Base-by-base conservation (phyloP, 257 asterid genomes). In the Solanum neorickii region DNA sequence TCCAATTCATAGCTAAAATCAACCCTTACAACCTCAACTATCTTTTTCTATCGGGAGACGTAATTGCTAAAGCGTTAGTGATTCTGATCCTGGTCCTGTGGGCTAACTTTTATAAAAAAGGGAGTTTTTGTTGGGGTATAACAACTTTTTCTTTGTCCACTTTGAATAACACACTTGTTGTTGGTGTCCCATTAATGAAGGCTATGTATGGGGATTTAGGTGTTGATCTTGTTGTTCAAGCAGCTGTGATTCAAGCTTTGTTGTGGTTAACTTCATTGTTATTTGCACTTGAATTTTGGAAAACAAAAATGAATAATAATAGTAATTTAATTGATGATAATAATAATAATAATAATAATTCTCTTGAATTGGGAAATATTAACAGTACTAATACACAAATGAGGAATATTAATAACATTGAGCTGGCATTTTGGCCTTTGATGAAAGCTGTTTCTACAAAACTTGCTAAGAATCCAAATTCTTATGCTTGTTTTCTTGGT, bases 401-500 rank as follows among this genome's bases (percentile, higher is more conserved):
- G 1, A 16, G 15, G 37, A 52, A 27, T 11, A 82, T 72, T 33
- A 86, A 83, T 21, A 21, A 41, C 41, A 68, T 3, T 60, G 85
- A 18, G 18, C 73, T 84, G 18, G 66, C 91, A 42, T 82, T 88
- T 25, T 56, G 89, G 88, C 70, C 83, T 1, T 83, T 90, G 88
- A 86, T 88, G 86, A 92, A 90, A 59, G 52, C 75, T 69, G 96
- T 92, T 46, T 86, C 91, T 83, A 15, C 88, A 13, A 94, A 92
- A 75, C 91, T 94, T 21, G 91, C 92, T 8, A 91, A 68, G 91
- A 94, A 94, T 85, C 98, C 98, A 0, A 94, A 94, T 88, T 91
- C 92, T 2, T 93, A 91, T 86, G 93, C 94, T 0, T 93, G 94
- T 60, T 27, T 90, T 66, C 44, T 90, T 44, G 96, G 94, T 9